Conservation (phyloP, 352 stramenopile species). For the Pythium plurisporium region DNA sequence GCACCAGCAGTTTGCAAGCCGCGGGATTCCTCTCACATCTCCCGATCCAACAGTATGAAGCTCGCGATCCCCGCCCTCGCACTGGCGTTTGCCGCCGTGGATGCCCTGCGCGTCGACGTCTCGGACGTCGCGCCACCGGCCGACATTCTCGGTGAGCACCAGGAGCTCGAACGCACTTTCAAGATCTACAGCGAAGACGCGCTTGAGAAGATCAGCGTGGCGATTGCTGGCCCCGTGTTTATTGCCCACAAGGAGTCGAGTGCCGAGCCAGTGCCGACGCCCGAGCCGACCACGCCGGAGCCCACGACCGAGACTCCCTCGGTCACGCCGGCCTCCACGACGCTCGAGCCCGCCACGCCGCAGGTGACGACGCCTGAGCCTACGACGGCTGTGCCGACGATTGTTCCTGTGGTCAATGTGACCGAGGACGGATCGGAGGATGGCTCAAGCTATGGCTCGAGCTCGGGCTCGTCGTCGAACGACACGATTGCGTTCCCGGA, state of each 20-base stretch:
- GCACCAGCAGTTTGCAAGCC: slow-evolving; percentile 4
- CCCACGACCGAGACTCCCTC: neutral
- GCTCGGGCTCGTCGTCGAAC: slow-evolving; percentile 11
- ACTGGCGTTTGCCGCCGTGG: neutral
- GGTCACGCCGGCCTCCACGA: neutral
- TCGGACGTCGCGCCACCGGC: slow-evolving; percentile 18
- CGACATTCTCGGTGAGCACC: slow-evolving; percentile 24
- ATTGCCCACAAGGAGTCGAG: neutral
- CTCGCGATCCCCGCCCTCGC: slow-evolving; percentile 10
- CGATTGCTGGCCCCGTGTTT: slow-evolving; percentile 17
- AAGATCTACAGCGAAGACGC: slow-evolving; percentile 21
- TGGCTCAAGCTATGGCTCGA: slow-evolving; percentile 18
- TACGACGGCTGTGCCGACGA: neutral
- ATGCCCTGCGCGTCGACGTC: slow-evolving; percentile 18
- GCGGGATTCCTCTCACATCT: neutral
- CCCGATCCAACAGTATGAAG: slow-evolving; percentile 13
- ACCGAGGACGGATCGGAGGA: slow-evolving; percentile 13
- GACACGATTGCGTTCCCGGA: slow-evolving; percentile 31
- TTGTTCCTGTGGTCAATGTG: neutral
- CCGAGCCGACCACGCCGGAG: neutral
- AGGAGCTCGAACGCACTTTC: slow-evolving; percentile 19
- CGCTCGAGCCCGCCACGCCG: neutral
- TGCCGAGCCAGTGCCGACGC: no score
- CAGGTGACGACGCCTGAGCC: neutral
- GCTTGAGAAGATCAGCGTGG: slow-evolving; percentile 24